Conservation (phyloP, 306 rosid species). For the Betula pendula region DNA sequence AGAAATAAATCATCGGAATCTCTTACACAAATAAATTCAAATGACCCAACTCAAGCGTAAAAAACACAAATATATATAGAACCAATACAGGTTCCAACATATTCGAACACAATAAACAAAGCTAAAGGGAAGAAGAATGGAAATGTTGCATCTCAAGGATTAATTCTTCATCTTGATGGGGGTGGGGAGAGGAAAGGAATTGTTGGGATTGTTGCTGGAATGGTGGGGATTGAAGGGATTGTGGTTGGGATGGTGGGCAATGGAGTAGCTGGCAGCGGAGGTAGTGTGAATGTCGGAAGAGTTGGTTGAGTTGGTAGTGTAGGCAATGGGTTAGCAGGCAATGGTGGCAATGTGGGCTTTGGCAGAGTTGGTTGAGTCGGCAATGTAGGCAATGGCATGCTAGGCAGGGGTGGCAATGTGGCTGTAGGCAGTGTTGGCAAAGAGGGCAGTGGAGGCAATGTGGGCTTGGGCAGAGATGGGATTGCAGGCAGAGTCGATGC, state of each 20-base stretch:
- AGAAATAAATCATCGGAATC: background rate
- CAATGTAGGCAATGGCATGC: background rate
- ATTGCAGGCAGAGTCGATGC: conserved; percentile 22
- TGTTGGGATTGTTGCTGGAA: conserved; percentile 27
- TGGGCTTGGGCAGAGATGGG: conserved; percentile 21
- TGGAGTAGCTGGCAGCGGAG: too few species aligned
- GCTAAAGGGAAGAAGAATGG: background rate
- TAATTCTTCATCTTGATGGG: conserved; percentile 24
- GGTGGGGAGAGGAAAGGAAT: conserved; percentile 23
- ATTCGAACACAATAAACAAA: background rate
- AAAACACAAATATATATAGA: background rate
- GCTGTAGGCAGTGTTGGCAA: conserved; percentile 7
- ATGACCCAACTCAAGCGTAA: background rate
- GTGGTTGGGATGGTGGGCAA: conserved; percentile 24
- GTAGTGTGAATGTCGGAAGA: background rate
- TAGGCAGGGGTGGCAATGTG: conserved; percentile 19
- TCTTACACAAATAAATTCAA: background rate
- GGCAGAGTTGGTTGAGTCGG: conserved; percentile 9
- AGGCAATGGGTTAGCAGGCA: background rate
- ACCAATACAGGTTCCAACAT: background rate
- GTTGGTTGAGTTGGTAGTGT: background rate
- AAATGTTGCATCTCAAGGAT: background rate
- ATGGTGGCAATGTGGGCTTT: conserved; percentile 16
- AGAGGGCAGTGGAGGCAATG: conserved; percentile 20
- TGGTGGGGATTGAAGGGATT: conserved; percentile 19